Evolutionary conservation across 2,329 filamentous ascomycete genomes (phyloP), one percentile per base, ranked within the genome.

Genomic region (Parascedosporium putredinis): DNA sequence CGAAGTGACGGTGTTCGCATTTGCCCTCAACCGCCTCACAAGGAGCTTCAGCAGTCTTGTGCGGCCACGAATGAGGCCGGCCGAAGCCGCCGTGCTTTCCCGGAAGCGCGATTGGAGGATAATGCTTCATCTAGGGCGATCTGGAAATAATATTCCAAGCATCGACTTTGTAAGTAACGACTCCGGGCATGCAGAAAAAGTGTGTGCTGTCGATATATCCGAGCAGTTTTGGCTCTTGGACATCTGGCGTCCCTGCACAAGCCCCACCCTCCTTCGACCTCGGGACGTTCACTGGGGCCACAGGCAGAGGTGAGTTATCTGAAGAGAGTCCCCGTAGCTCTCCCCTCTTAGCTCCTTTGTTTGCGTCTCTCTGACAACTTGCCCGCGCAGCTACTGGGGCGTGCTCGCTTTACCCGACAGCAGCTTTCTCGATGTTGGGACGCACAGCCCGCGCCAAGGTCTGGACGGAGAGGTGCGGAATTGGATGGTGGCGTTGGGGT

Each of bases 1-100:
- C 47, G 73, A 76, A 54, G 64, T 76, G 5, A 74, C 69, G 1
- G 70, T 81, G 1, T 80, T 79, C 56, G 73, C 72, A 1, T 69
- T 72, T 54, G 71, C 70, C 4, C 59, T 72, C 43, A 53, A 58
- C 43, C 45, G 52, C 24, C 52, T 53, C 29, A 56, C 54, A 34
- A 20, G 23, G 2, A 42, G 46, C 7, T 55, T 47, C 36, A 44
- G 44, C 9, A 45, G 22, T 18, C 33, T 54, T 9, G 12, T 20
- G 9, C 25, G 27, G 18, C 40, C 20, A 16, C 29, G 3, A n/a
- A 50, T 40, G 18, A 23, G 8, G 2, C 20, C 4, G 22, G 14
- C 40, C 12, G 64, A 70, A 51, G 55, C 52, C n/a, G 60, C 60
- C 8, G 63, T 75, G 7, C 64, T 63, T 27, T 59, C 57, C 29